Percentiles rank a stretch among this genome's conserved stretches.
Evolutionary conservation across 148 eudicot genomes (phyloP).

Genomic region (Talinum fruticosum): DNA sequence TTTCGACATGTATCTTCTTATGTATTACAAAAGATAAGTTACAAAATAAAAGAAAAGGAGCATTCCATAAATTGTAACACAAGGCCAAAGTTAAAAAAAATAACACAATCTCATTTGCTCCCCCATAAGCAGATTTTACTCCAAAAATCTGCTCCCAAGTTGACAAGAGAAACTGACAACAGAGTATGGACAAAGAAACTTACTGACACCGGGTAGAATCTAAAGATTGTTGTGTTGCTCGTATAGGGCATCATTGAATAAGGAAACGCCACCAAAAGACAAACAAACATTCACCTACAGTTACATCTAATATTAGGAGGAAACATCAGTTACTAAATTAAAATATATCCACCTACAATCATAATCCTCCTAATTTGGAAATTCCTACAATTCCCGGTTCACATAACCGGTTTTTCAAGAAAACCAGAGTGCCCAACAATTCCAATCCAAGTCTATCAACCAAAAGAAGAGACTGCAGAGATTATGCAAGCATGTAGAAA

Average conservation of each 20-base stretch:
- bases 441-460: background rate
- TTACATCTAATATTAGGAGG: background rate
- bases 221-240: background rate
- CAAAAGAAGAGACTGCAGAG: background rate
- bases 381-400: background rate
- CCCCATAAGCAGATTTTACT: too few species aligned
- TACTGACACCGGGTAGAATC: background rate
- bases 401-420: background rate
- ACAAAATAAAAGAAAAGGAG: background rate
- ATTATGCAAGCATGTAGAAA: background rate
- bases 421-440: background rate
- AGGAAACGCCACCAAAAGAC: background rate
- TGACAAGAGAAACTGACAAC: too few species aligned
- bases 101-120: too few species aligned
- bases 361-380: slow-evolving; percentile 4
- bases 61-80: background rate
- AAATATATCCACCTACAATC: background rate
- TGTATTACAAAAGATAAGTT: background rate
- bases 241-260: background rate
- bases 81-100: too few species aligned
- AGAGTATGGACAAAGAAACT: background rate
- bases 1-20: background rate
- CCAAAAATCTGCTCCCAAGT: too few species aligned
- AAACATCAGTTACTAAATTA: background rate
- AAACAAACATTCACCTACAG: background rate